phyloP scores from a whole-genome alignment of 768 basidiomycete species.

The Lactarius deliciosus region DNA sequence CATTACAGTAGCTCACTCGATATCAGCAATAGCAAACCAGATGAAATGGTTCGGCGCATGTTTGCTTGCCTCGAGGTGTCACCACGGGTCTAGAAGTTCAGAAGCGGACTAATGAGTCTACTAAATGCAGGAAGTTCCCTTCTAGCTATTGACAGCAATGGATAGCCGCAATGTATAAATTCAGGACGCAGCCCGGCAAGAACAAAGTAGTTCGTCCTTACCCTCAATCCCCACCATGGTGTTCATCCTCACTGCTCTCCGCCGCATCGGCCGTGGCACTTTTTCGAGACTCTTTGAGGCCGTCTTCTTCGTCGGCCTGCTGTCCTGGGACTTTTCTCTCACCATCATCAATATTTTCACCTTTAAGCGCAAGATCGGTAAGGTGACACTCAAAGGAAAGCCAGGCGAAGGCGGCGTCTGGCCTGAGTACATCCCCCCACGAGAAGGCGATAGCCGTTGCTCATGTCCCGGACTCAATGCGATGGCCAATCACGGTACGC shows the following conservation, averaged over 20 bases:
- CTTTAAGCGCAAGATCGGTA: slow-evolving; percentile 50
- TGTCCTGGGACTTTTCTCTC: slow-evolving; percentile 54
- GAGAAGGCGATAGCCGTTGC: slow-evolving; percentile 64
- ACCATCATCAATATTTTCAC: slow-evolving; percentile 51
- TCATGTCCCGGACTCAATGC: slow-evolving; percentile 78
- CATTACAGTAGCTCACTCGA: background rate
- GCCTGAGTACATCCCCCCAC: slow-evolving; percentile 63
- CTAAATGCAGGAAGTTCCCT: slow-evolving; percentile 20
- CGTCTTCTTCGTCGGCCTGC: slow-evolving; percentile 32
- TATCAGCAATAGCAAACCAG: background rate
- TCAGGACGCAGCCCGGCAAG: background rate
- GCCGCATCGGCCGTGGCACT: slow-evolving; percentile 22
- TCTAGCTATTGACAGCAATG: background rate
- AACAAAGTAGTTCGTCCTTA: background rate
- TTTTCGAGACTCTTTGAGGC: slow-evolving; percentile 7
- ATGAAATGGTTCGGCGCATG: background rate
- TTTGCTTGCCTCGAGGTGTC: slow-evolving; percentile 3
- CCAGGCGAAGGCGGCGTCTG: slow-evolving; percentile 62
- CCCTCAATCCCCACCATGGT: slow-evolving; percentile 4
- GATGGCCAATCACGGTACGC: slow-evolving; percentile 76
- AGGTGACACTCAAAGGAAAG: slow-evolving; percentile 53
- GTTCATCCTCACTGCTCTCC: slow-evolving; percentile 22
- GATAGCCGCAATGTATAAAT: slow-evolving; percentile 3
- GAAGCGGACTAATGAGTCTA: background rate
- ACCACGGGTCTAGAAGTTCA: background rate